Evolutionary conservation across 768 basidiomycete genomes (phyloP), one percentile per base, ranked within the genome.

Genomic region (Sarcomyxa edulis): DNA sequence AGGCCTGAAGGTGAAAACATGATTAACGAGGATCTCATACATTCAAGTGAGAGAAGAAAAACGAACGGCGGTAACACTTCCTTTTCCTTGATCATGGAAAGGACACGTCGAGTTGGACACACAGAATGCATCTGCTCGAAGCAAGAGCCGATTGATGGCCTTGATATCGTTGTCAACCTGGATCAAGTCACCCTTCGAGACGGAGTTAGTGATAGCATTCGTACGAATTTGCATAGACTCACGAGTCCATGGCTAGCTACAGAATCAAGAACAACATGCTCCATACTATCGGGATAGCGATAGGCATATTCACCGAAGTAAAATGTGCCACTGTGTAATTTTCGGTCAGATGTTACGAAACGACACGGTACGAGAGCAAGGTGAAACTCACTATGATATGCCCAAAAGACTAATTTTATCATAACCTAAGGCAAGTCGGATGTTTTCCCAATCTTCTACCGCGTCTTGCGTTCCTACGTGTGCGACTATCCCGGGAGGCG

Each of bases 41-140:
- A n/a, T n/a, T n/a, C n/a, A n/a, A n/a, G n/a, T n/a, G n/a, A n/a
- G n/a, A n/a, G n/a, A n/a, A n/a, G n/a, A n/a, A n/a, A n/a, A n/a
- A n/a, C n/a, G n/a, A n/a, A n/a, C n/a, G 27, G 15, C 7, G 66
- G 73, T 4, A 67, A 64, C 51, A 44, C 42, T 44, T 15, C 50
- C 48, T 18, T 49, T 51, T 1, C 50, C 50, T 26, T 49, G 43
- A 0, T 35, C 29, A 26, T 48, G 37, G 27, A 51, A 51, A 1
- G 50, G 50, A 31, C 50, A 51, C 2, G 45, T 20, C 1, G 45
- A 7, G 26, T 51, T 44, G 14, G 20, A 19, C 9, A 40, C 14
- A 32, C 50, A 51, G 34, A 43, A 49, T 4, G 43, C 50, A 32
- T 51, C 50, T 2, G 50, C 43, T 7, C 50, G 48, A 2, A 35